phyloP scores from a whole-genome alignment of 768 basidiomycete genomes.

The Leccinellum rugosiceps region DNA sequence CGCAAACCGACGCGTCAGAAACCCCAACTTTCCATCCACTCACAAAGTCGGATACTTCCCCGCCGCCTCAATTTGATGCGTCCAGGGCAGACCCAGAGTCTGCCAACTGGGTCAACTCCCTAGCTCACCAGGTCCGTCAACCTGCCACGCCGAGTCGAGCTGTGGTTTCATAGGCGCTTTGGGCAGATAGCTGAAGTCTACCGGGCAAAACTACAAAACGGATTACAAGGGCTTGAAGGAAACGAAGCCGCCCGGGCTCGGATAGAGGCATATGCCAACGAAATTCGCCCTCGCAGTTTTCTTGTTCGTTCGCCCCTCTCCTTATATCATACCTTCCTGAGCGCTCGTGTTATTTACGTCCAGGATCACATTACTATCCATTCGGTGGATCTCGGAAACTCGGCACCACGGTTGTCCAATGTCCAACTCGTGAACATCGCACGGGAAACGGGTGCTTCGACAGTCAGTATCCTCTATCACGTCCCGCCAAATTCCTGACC shows the following conservation, averaged over 20 bases:
- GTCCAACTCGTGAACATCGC: conserved; percentile 46
- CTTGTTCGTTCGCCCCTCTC: conserved; percentile 44
- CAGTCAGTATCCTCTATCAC: conserved; percentile 26
- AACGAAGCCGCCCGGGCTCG: conserved; percentile 79
- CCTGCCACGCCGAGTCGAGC: neutral
- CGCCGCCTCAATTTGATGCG: conserved; percentile 5
- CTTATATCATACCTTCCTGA: neutral
- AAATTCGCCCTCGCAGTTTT: conserved; percentile 64
- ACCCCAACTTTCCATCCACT: conserved; percentile 59
- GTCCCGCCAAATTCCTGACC: conserved; percentile 12
- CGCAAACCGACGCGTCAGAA: conserved; percentile 54
- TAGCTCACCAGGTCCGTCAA: conserved; percentile 71
- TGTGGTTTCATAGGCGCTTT: neutral
- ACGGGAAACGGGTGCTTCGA: conserved; percentile 16
- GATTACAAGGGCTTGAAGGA: conserved; percentile 66
- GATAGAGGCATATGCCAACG: conserved; percentile 81
- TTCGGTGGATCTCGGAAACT: conserved; percentile 75
- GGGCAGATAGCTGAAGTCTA: conserved; percentile 67
- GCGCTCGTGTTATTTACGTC: neutral
- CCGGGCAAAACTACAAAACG: conserved; percentile 71
- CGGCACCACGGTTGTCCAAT: conserved; percentile 74
- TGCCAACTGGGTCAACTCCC: conserved; percentile 86
- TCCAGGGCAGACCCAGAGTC: conserved; percentile 52
- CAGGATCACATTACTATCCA: conserved; percentile 88
- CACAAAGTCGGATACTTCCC: conserved; percentile 44